Evolutionary conservation across 1,284 basidiomycete species (phyloP), one percentile per base, ranked within the genome.

Genomic region (Malassezia psittaci): DNA sequence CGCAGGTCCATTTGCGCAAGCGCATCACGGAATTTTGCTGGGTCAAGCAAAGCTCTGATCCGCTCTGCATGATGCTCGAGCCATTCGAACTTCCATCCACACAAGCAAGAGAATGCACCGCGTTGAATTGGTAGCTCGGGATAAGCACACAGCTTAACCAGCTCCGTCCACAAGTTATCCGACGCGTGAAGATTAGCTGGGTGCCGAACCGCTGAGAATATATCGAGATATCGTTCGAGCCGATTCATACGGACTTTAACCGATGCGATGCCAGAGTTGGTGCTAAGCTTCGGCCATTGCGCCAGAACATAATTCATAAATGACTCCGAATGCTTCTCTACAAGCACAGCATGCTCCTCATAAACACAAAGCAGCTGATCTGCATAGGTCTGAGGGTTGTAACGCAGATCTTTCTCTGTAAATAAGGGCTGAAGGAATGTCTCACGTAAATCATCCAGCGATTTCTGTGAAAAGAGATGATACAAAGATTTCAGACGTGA

Each of bases 171-270:
- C 15, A 98, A 79, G 0, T 80, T 81, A 10, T 84, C 80, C 0
- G 87, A 82, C 3, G 83, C 81, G 67, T 83, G 82, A 1, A 94
- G 79, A 0, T 88, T 87, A 75, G 90, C 91, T 10, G 90, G 90
- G 69, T 96, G 96, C 65, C 78, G 78, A 72, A 99, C 88, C 73
- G 90, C 91, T 54, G 86, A 81, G 71, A 96, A 87, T 1, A 98
- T 80, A 34, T 83, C 82, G 24, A 98, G 83, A 76, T 44, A 15
- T 6, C 32, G 55, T 16, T 47, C 35, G 36, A 72, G 65, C 37
- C 67, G 67, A 1, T 62, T 43, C 16, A 18, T 19, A 13, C 55
- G 55, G 32, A 37, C 33, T 13, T 34, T 38, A 3, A 9, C 35
- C 7, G 55, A 47, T 16, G 40, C 39, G 4, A 8, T 3, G 19